Base-by-base conservation (phyloP, 1,284 basidiomycete species). In the Pascua sp. region DNA sequence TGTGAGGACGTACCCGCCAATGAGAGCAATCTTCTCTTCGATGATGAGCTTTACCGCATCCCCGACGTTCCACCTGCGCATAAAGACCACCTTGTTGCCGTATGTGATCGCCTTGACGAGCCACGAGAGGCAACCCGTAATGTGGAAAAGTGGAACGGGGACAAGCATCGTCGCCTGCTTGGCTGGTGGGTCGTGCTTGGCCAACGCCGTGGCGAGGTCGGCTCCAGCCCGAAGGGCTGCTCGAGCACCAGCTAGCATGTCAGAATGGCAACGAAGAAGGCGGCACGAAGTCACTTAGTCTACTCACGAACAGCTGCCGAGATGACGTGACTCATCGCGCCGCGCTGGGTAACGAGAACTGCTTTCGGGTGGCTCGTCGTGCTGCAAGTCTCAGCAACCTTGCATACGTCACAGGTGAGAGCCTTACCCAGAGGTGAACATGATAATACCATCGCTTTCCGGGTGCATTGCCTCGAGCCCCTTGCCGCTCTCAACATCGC, bases 61-160 rank as follows among this genome's bases (percentile, higher is more conserved):
- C 11, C 56, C 53, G n/a, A 65, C 63, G 49, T 67, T 60, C 72
- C 72, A 75, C 43, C 64, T 53, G 42, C 63, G 59, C 64, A 72
- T 67, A 43, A 70, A 53, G 12, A 72, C 67, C 47, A 75, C 60
- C 57, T 69, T 70, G 18, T 62, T 67, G 16, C 73, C 73, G 39
- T 65, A 68, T 41, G 65, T 63, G 59, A 73, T 62, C 4, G 67
- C 64, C 11, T 70, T 59, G 60, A 71, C 61, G 42, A 73, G 64
- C 66, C 70, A 71, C 7, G 66, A 67, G 0, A 70, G 60, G 53
- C 69, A 70, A 49, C 72, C 73, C 1, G 73, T 73, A 3, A 73
- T 68, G 67, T 75, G 73, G 62, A 75, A 75, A 8, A 75, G 60
- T 9, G 72, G 73, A 38, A 75, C 67, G 16, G 68, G 56, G 41